phyloP scores from a whole-genome alignment of 2,329 filamentous ascomycete species.

The Aspergillus sp. region DNA sequence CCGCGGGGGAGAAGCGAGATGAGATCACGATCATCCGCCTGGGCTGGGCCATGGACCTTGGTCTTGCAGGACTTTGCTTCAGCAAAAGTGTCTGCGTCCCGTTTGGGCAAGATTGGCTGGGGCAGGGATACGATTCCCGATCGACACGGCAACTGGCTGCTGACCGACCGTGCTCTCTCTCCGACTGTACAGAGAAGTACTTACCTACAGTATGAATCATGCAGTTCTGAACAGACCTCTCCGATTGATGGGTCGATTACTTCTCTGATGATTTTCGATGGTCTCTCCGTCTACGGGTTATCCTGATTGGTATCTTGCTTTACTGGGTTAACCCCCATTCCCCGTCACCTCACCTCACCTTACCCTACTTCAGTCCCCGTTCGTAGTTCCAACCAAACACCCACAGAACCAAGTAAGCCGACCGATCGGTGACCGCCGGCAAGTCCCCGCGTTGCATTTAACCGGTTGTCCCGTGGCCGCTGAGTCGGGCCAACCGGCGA shows the following conservation, averaged over 20 bases:
- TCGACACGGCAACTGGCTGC: conserved; percentile 16
- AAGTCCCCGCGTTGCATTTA: conserved; percentile 26
- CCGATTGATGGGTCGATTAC: no score
- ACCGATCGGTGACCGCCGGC: conserved; percentile 18
- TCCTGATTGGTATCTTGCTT: no score
- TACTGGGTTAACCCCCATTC: no score
- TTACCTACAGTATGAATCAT: no score
- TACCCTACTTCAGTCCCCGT: neutral
- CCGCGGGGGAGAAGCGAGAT: conserved; percentile 29
- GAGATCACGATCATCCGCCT: conserved; percentile 20
- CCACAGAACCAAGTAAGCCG: conserved; percentile 13
- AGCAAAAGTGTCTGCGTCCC: neutral
- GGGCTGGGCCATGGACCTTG: conserved; percentile 5
- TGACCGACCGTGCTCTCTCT: conserved; percentile 12
- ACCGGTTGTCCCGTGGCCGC: conserved; percentile 25
- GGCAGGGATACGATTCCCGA: conserved; percentile 21
- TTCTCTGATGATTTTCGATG: no score
- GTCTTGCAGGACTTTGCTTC: neutral
- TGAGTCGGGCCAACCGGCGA: conserved; percentile 17
- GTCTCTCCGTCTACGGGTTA: no score
- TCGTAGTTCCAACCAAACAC: neutral
- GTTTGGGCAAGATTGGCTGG: conserved; percentile 16
- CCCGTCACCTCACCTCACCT: neutral
- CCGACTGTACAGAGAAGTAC: neutral
- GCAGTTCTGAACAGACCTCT: no score